Evolutionary conservation across 495 filamentous ascomycete species (phyloP), one percentile per base, ranked within the genome.

Genomic region (Neurospora sp.): DNA sequence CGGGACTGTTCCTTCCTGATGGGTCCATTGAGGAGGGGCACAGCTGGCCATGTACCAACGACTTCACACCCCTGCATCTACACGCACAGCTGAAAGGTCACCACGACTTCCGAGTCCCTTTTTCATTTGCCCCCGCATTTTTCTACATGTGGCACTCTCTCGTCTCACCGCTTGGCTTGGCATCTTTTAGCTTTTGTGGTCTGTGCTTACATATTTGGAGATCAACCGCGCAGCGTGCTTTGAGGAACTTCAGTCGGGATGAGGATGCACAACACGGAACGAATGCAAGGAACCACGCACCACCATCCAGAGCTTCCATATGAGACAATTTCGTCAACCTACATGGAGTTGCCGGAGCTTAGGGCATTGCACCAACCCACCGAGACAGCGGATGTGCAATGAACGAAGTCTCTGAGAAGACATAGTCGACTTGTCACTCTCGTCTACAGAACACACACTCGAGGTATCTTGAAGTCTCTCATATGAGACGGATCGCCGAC

Each of bases 141-240:
- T 10, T 40, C 45, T 71, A 48, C 45, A 37, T 71, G 70, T 59
- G 42, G 70, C 70, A 71, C 27, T 14, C 53, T 65, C 53, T 65
- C 27, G 69, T 70, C 72, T 73, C 72, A 73, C 72, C 72, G 72
- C 72, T 68, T 31, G 45, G 68, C 72, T 73, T 73, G 42, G 70
- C 70, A 59, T 37, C 53, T 65, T 27, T 16, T 35, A 17, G 27
- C 48, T 17, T 35, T 31, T 16, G 53, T 65, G 53, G 53, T 17
- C 53, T 35, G 53, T 65, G 53, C 53, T 65, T 65, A 65, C 53
- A 65, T 65, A 65, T 65, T 65, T 65, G 53, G 27, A 65, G 53
- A 65, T 65, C 53, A 35, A 3, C 53, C 53, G 27, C 14, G 14
- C 53, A 65, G 53, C 53, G 27, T 65, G 48, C 53, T 65, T 65